phyloP scores from a whole-genome alignment of 1,139 yeast genomes.

The Hyphopichia pseudoburtonii region DNA sequence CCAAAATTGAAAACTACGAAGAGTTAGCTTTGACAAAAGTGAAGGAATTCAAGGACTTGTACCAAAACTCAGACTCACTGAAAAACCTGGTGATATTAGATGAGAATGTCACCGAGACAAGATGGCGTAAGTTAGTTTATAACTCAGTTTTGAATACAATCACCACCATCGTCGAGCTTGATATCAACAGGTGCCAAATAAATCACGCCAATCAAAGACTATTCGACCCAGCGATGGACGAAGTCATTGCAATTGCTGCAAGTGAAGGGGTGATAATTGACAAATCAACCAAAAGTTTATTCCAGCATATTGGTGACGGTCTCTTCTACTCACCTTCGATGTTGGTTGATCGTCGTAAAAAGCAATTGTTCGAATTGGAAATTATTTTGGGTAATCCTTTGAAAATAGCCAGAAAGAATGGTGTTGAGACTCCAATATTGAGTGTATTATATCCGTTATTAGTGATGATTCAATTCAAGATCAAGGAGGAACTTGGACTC shows the following conservation, averaged over 20 bases:
- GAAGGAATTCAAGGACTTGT: conserved; percentile 48
- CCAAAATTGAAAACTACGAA: conserved; percentile 17
- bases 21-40: conserved; percentile 23
- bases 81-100: conserved; percentile 48
- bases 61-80: conserved; percentile 38
- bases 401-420: conserved; percentile 53
- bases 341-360: conserved; percentile 70
- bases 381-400: conserved; percentile 73
- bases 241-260: conserved; percentile 60
- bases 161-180: conserved; percentile 51
- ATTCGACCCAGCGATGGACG: conserved; percentile 65
- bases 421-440: conserved; percentile 60
- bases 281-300: conserved; percentile 41
- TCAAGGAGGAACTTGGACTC: conserved; percentile 53
- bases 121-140: conserved; percentile 76
- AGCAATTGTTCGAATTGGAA: conserved; percentile 70
- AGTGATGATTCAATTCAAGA: conserved; percentile 57
- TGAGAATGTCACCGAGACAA: conserved; percentile 47
- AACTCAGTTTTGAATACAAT: conserved; percentile 67
- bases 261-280: conserved; percentile 59
- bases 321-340: conserved; percentile 69
- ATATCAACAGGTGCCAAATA: conserved; percentile 59
- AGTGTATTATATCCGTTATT: conserved; percentile 56
- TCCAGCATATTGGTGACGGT: conserved; percentile 63
- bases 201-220: conserved; percentile 51